A percentile compares a stretch with the other conserved stretches of the same genome.
Evolutionary conservation across 225 moss, liverwort and hornwort genomes (phyloP).

Genomic region (Pseudisothecium myosuroides): DNA sequence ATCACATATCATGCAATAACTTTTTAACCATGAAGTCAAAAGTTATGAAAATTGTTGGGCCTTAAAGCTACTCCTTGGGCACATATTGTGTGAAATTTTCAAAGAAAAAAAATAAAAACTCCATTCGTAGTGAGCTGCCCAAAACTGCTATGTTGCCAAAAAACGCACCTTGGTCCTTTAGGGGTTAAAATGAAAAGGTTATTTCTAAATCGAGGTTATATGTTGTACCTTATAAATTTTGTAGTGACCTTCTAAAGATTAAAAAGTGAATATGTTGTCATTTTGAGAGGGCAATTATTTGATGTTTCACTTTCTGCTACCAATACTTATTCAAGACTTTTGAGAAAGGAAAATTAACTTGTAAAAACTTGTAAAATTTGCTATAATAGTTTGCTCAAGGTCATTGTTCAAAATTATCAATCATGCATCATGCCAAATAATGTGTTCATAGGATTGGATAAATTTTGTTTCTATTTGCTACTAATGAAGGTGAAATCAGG

Average conservation of each 20-base stretch:
- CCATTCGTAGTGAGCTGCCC: too few species aligned
- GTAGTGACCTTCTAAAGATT: neutral
- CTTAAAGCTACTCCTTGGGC: too few species aligned
- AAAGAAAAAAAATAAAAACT: too few species aligned
- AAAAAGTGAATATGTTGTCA: neutral
- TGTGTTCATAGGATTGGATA: rapidly evolving
- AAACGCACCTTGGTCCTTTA: too few species aligned
- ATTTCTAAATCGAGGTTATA: neutral
- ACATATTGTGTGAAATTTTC: too few species aligned
- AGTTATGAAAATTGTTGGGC: too few species aligned
- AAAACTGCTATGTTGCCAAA: too few species aligned
- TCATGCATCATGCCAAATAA: neutral
- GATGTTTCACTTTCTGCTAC: neutral
- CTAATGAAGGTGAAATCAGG: neutral
- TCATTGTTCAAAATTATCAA: neutral
- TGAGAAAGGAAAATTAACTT: neutral
- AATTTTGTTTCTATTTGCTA: neutral
- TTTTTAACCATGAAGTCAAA: too few species aligned
- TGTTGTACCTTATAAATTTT: neutral
- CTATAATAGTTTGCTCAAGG: neutral
- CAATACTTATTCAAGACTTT: neutral
- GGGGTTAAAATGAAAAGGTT: neutral
- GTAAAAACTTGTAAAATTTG: neutral
- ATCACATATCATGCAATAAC: too few species aligned
- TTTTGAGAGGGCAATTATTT: neutral